Evolutionary conservation across 2,329 filamentous ascomycete genomes (phyloP), one percentile per base, ranked within the genome.

Genomic region (Ascochyta lentis): DNA sequence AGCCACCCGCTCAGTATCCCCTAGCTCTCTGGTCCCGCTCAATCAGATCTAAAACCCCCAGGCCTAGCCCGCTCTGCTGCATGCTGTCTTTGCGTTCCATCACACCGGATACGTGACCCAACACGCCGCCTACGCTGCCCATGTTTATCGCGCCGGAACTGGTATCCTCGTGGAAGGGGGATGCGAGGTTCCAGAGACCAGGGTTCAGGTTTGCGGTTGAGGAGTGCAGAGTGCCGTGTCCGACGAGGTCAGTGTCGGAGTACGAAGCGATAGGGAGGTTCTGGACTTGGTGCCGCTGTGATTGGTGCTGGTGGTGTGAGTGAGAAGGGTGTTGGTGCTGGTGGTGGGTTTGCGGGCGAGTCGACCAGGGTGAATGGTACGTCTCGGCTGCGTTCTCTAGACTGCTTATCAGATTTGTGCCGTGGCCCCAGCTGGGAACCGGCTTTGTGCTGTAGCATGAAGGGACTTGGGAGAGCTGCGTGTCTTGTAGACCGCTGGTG

Each of bases 111-210:
- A 46, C 50, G 54, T 61, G 37, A 15, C 40, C 40, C 13, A 45
- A 15, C 22, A 52, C 13, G 8, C 27, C 16, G 34, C 41, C 40
- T n/a, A 43, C 12, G 7, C 19, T 24, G 33, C 40, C 41, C 29
- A 44, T n/a, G 27, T 44, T 37, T 19, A 34, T 37, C 22, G 42
- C 41, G 8, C 53, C 37, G 15, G 46, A 50, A 1, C 42, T 19
- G 3, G 54, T 56, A 23, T 56, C 65, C n/a, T 71, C 68, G n/a
- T 59, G 56, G 34, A 70, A 73, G 2, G 61, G 62, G 43, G 55
- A 63, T 34, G 66, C 64, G 34, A 72, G 45, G 45, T 64, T 71
- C 70, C 70, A 73, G 3, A 72, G 35, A 5, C 56, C 58, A 12
- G 58, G 31, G 6, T 59, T 51, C 15, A 60, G 23, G 12, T 59